Evolutionary conservation across 805 yeast genomes (phyloP), one percentile per base, ranked within the genome.

Genomic region (Hanseniaspora vineae): DNA sequence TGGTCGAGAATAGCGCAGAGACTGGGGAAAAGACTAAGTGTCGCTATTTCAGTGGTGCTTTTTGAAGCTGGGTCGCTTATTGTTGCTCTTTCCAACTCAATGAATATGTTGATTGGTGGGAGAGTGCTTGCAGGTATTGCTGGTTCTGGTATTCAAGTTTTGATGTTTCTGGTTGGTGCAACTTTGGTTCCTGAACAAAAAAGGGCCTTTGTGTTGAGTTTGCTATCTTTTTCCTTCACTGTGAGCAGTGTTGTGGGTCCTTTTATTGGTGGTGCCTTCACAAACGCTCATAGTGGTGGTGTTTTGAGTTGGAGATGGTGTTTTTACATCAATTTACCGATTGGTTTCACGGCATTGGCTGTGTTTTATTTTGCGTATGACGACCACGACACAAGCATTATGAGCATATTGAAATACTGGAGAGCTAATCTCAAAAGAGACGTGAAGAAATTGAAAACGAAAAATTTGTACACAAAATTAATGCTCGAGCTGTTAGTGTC

Each of bases 41-140:
- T 60, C 1, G 74, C 80, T 13, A 58, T 60, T 2, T 74, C 81
- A 1, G 64, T 80, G 2, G 53, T 70, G 1, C 52, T 81, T 2
- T 80, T 81, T 55, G 78, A 77, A 56, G 60, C 72, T 6, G 89
- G 89, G 0, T 78, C 84, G 0, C 64, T 80, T 48, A 61, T 80
- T 6, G 65, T 74, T 49, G 88, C 83, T 1, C 52, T 75, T 8
- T 62, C 85, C 0, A 59, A 55, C 19, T 66, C 70, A 35, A 78
- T 82, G 77, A 65, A 71, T 47, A 72, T 75, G 69, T 60, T 83
- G 43, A 78, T 83, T 49, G 86, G 79, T 2, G 89, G 86, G 0
- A 70, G 94, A 54, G 80, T 77, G 6, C 62, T 83, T 18, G 77
- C 77, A 48, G 92, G 92, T 45, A 57, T 77, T 29, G 90, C 88